Conservation (phyloP, 1,139 yeast species). For the Taphrina communis region DNA sequence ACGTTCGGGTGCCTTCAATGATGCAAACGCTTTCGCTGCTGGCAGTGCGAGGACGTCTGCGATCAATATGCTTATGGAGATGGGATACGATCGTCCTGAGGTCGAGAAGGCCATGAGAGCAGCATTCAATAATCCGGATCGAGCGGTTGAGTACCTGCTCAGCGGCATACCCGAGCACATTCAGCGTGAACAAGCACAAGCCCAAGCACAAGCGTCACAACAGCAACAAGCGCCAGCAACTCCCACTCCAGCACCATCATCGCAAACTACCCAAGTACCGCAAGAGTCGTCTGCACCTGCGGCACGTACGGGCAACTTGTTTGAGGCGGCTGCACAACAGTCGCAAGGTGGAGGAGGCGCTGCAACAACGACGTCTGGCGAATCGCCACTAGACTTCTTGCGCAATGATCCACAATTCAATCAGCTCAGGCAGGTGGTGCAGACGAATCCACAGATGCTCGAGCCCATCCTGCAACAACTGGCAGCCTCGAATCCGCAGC, state of each 20-base stretch:
- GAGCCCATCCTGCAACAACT: conserved; percentile 84
- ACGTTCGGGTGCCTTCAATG: conserved; percentile 48
- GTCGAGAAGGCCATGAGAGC: conserved; percentile 92
- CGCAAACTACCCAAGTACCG: background rate
- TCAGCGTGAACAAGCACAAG: conserved; percentile 51
- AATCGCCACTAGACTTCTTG: conserved; percentile 51
- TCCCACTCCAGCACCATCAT: conserved; percentile 46
- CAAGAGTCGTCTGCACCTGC: conserved; percentile 35
- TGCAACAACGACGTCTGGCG: conserved; percentile 49
- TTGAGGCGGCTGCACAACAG: conserved; percentile 75
- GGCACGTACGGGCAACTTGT: conserved; percentile 57
- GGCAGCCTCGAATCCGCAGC: conserved; percentile 82
- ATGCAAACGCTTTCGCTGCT: conserved; percentile 57
- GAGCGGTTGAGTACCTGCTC: conserved; percentile 93
- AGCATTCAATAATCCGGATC: conserved; percentile 95
- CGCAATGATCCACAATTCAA: conserved; percentile 59
- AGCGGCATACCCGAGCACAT: conserved; percentile 79
- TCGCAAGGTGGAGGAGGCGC: conserved; percentile 51
- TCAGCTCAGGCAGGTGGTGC: conserved; percentile 76
- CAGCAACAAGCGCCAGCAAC: conserved; percentile 46
- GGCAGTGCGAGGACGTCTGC: conserved; percentile 72
- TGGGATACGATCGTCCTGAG: conserved; percentile 91
- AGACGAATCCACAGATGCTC: conserved; percentile 85
- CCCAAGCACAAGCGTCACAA: conserved; percentile 47
- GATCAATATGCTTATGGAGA: conserved; percentile 82